Base-by-base conservation (phyloP, 2,329 filamentous ascomycete species). In the Chlorencoelia australis region DNA sequence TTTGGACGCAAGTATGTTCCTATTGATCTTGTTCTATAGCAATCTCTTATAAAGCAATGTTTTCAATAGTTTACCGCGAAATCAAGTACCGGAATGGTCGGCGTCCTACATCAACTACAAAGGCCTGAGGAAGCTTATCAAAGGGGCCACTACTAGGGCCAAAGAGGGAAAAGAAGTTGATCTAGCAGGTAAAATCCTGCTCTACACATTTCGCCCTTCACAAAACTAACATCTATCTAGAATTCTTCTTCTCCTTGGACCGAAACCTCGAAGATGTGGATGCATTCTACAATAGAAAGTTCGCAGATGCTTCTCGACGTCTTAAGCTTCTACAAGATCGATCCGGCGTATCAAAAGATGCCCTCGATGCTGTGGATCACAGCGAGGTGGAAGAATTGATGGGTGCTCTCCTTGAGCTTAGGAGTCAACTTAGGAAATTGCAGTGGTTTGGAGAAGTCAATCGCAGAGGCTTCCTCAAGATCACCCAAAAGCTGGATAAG, bases 381-480 rank as follows among this genome's bases (percentile, higher is more conserved):
- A 86, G 95, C 56, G 91, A 98, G 61, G 71, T 81, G 28, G 85
- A 95, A 59, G 91, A 98, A 60, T 69, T 96, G 30, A 82, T 93
- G 66, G 86, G 82, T 22, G 87, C 88, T 22, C 67, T 98, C 33
- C 72, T 96, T 20, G 91, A 98, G 61, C 69, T 96, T 42, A 76
- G 91, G 39, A 81, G 79, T 35, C 84, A 93, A 56, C 64, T 96
- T 48, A 75, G 91, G 41, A 96, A 96, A 53, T 67, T 98, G 35
- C 84, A 94, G 59, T 96, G 88, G 88, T 98, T 96, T 57, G 89
- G 88, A 33, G 89, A 96, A 62, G 89, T 96, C 53, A 98, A 98
- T 59, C 76, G 88, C 35, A 73, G 85, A 46, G 91, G 91, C 2
- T 98, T 98, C 54, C 76, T 93, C 59, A 98, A 98, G 65, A 98